Base-by-base conservation (phyloP, 2,329 filamentous ascomycete species). In the Balansia obtecta region DNA sequence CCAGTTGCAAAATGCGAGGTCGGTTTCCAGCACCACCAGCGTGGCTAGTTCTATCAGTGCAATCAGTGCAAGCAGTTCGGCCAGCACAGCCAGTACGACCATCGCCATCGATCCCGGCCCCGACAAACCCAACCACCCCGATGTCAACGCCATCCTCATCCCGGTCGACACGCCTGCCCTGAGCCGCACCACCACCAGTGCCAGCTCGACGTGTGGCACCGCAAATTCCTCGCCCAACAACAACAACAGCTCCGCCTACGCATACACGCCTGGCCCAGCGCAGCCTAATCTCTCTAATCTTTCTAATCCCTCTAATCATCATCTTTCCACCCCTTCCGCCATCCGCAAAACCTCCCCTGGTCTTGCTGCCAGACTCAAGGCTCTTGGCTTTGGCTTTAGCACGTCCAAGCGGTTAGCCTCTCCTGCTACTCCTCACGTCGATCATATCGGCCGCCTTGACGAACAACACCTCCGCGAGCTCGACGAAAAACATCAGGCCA, bases 381-480 rank as follows among this genome's bases (percentile, higher is more conserved):
- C 80, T 41, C 70, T 84, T 43, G 80, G 80, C 39, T 82, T 84
- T 55, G 80, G 80, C 39, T 82, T 83, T 55, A 77, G 77, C 51
- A 65, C 66, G 27, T 55, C 65, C 48, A 69, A 68, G 55, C 68
- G 69, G 52, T 58, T 67, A 54, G 61, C 61, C 45, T 51, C 55
- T 48, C 46, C 56, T 27, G 46, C 50, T 18, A 52, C 58, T 15
- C 56, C 64, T 22, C 60, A 62, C 47, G 58, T 55, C 64, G 74
- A 77, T 47, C 67, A 69, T 60, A 73, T 87, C 59, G 84, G 84
- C 56, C 80, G 84, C 53, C 79, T 88, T 50, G 75, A 84, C 58
- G 81, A 87, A 65, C 73, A 82, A 56, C 83, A 87, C 59, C 73
- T 88, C 52, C 77, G 80, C 57, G 74, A 81, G 60, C 76, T 88